A percentile compares a stretch with the other conserved stretches of the same genome.
Evolutionary conservation across 352 stramenopile species (phyloP).

Genomic region (Elongisporangium undulatum): DNA sequence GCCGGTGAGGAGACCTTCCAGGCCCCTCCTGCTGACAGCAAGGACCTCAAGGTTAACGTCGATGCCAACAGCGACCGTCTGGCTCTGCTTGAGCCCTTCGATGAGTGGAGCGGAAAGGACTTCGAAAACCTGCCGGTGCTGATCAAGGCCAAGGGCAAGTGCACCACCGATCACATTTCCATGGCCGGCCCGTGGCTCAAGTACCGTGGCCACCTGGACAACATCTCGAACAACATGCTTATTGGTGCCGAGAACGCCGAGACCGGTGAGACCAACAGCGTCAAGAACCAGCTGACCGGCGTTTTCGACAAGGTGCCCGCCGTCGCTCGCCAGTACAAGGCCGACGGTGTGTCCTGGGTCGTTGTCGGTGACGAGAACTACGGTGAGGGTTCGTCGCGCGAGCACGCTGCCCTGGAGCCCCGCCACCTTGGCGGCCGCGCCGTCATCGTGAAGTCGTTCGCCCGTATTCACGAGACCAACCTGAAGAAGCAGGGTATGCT

Average conservation of each 20-base stretch:
- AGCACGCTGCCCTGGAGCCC: constrained; percentile 91
- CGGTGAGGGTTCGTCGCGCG: constrained; percentile 89
- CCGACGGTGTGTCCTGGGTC: constrained; percentile 85
- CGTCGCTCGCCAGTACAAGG: constrained; percentile 91
- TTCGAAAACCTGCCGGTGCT: constrained; percentile 84
- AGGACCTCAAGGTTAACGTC: constrained; percentile 74
- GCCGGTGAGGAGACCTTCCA: constrained; percentile 92
- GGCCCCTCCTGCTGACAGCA: constrained; percentile 59
- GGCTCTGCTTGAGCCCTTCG: constrained; percentile 84
- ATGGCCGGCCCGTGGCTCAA: constrained; percentile 93
- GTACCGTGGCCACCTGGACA: constrained; percentile 93
- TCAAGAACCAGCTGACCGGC: constrained; percentile 89
- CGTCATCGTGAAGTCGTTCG: constrained; percentile 93
- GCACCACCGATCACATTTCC: constrained; percentile 94
- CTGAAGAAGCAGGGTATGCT: constrained; percentile 96
- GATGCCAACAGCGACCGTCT: constrained; percentile 84
- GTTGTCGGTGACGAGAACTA: constrained; percentile 95
- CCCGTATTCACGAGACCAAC: constrained; percentile 95
- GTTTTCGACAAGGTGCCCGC: constrained; percentile 87
- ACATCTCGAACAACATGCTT: constrained; percentile 95
- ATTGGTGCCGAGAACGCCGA: constrained; percentile 93
- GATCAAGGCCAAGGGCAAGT: constrained; percentile 95
- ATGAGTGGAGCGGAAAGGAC: constrained; percentile 89
- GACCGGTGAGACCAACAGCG: constrained; percentile 90
- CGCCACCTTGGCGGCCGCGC: constrained; percentile 88